phyloP scores from a whole-genome alignment of 305 asterid genomes.

The Fraxinus greggii region DNA sequence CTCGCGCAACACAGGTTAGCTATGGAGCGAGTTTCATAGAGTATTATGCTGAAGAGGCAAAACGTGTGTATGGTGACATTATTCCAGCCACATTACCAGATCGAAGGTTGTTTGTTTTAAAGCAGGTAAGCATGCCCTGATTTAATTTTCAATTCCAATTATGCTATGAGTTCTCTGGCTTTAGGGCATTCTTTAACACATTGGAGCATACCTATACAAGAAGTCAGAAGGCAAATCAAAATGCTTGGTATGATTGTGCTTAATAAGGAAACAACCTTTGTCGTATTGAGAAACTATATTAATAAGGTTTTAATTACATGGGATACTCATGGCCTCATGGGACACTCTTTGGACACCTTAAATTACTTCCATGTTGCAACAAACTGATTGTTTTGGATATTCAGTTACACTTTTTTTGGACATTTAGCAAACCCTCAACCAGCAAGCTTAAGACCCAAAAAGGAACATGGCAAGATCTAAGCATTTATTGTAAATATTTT shows the following conservation, averaged over 20 bases:
- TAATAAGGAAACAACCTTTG: not conserved
- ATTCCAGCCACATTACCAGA: conserved; percentile 88
- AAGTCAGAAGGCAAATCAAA: not conserved
- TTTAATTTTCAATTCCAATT: not conserved
- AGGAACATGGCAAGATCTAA: not conserved
- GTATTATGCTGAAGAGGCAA: conserved; percentile 94
- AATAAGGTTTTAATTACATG: not conserved
- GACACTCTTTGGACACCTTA: conserved; percentile 14
- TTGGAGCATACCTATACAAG: not conserved
- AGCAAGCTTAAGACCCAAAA: not conserved
- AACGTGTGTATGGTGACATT: conserved; percentile 89
- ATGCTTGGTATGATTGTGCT: not conserved
- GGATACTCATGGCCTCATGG: not conserved
- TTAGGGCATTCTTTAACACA: not conserved
- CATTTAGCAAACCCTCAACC: not conserved
- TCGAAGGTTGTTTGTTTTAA: conserved; percentile 85
- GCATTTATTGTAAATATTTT: not conserved
- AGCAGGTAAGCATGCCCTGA: conserved; percentile 54
- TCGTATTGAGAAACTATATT: not conserved
- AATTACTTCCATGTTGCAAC: not conserved
- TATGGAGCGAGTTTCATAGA: conserved; percentile 92
- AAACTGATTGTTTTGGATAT: not conserved
- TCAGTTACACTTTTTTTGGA: not conserved
- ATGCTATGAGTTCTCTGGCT: not conserved
- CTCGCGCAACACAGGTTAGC: conserved; percentile 52